These are phyloP conservation scores for Apiotrichum porosum DNA, from an alignment of 1,284 basidiomycete species.

Conservation along the genomic window DNA sequence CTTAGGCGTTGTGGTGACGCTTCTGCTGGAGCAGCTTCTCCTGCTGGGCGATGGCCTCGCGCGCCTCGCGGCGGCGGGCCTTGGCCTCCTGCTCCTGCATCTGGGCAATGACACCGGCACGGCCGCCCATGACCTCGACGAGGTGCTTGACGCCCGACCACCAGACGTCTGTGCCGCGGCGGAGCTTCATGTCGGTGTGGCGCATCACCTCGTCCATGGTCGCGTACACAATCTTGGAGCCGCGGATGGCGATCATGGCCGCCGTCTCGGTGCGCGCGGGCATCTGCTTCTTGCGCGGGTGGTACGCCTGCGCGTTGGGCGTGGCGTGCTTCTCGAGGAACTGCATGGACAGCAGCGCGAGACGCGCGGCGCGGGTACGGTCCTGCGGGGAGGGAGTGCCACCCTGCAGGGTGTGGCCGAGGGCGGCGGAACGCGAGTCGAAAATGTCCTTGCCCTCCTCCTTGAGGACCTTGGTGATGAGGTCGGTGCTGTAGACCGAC, in stretches of 20 bases:
- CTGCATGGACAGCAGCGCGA: constrained; percentile 86
- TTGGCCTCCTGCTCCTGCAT: background rate
- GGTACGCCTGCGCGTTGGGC: constrained; percentile 33
- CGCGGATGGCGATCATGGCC: constrained; percentile 86
- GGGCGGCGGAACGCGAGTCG: constrained; percentile 85
- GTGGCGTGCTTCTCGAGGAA: constrained; percentile 82
- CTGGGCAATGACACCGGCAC: constrained; percentile 33
- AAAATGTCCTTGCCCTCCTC: constrained; percentile 90
- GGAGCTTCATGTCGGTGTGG: constrained; percentile 84
- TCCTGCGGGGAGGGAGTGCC: constrained; percentile 91
- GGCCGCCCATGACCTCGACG: constrained; percentile 60
- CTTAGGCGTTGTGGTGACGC: too few relatives aligned
- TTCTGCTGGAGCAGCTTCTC: too few relatives aligned
- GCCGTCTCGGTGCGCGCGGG: constrained; percentile 55
- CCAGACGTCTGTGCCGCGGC: constrained; percentile 75
- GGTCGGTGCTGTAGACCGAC: constrained; percentile 81
- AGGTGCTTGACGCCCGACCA: constrained; percentile 69
- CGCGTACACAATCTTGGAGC: constrained; percentile 72
- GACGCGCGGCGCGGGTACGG: constrained; percentile 80
- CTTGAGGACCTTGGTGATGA: constrained; percentile 88
- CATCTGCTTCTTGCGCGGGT: constrained; percentile 8
- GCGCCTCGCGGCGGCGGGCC: too few relatives aligned
- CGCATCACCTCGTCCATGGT: constrained; percentile 75
- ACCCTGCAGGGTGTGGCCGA: constrained; percentile 95
- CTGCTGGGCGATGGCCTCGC: too few relatives aligned